A percentile compares a stretch with the other conserved stretches of the same genome.
Evolutionary conservation across 2,329 filamentous ascomycete species (phyloP).

Genomic region (Cercospora sp.): DNA sequence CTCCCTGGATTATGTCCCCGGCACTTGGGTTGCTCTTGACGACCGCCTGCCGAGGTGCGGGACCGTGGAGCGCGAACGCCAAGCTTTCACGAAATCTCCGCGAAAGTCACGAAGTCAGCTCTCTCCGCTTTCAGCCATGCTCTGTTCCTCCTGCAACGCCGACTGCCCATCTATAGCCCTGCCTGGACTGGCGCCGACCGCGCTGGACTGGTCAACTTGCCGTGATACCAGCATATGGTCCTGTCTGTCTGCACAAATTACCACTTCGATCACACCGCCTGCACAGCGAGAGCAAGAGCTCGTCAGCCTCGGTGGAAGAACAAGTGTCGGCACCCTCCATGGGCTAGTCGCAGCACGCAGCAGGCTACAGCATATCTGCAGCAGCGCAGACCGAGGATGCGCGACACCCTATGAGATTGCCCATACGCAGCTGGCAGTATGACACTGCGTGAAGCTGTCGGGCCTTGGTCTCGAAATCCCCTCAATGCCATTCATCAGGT

Average conservation of each 20-base stretch:
- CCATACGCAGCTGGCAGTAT: not conserved
- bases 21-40: not conserved
- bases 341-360: slow-evolving; percentile 1
- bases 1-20: not conserved
- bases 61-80: not conserved
- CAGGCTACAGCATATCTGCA: not conserved
- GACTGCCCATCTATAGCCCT: not conserved
- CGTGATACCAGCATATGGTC: not conserved
- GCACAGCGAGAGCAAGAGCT: not conserved
- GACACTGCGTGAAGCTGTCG: not conserved
- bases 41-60: not conserved
- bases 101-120: not conserved
- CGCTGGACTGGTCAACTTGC: not conserved
- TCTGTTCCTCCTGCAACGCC: not conserved
- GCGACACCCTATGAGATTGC: not conserved
- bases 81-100: not conserved
- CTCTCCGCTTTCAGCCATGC: not conserved
- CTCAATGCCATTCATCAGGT: not conserved
- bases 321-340: not conserved
- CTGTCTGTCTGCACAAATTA: not conserved
- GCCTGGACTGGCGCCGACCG: not conserved
- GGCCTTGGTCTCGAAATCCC: not conserved
- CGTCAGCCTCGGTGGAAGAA: not conserved
- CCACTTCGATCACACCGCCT: not conserved
- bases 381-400: not conserved